Evolutionary conservation across 1,139 yeast genomes (phyloP).

Genomic region (Suhomyces ambrosiae): DNA sequence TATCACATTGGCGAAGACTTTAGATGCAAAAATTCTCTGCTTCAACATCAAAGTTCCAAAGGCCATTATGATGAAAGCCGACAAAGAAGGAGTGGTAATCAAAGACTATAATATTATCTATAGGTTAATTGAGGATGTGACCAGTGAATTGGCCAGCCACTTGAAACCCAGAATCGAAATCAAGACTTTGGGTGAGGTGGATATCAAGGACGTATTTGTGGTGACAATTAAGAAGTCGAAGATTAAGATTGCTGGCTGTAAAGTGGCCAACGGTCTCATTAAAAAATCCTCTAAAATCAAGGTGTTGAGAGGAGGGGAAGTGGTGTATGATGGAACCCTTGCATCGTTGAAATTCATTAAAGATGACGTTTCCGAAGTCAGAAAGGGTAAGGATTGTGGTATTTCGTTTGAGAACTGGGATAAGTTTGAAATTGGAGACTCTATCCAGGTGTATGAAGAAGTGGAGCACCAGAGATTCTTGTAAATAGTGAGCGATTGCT

Average conservation of each 20-base stretch:
- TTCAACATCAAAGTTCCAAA: conserved; percentile 77
- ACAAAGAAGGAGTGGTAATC: conserved; percentile 58
- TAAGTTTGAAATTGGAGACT: conserved; percentile 73
- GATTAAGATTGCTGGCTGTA: conserved; percentile 82
- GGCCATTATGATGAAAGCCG: conserved; percentile 63
- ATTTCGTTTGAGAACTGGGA: conserved; percentile 73
- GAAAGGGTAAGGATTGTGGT: conserved; percentile 92
- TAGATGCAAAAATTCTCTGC: conserved; percentile 72
- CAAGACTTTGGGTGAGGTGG: conserved; percentile 69
- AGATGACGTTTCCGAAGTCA: conserved; percentile 75
- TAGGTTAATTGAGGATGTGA: conserved; percentile 82
- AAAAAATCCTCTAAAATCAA: conserved; percentile 62
- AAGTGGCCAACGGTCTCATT: conserved; percentile 71
- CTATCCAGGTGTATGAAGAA: conserved; percentile 73
- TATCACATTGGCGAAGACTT: conserved; percentile 74
- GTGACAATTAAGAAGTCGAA: conserved; percentile 54
- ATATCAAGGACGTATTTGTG: conserved; percentile 70
- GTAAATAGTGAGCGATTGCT: conserved; percentile 38
- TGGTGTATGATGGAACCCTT: conserved; percentile 67
- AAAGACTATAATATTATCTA: conserved; percentile 79
- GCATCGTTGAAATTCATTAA: conserved; percentile 80
- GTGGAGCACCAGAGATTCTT: conserved; percentile 67
- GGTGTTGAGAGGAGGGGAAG: conserved; percentile 58
- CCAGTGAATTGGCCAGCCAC: conserved; percentile 59
- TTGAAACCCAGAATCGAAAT: conserved; percentile 71